Base-by-base conservation (phyloP, 2,329 filamentous ascomycete genomes). In the Ampelomyces quisqualis region DNA sequence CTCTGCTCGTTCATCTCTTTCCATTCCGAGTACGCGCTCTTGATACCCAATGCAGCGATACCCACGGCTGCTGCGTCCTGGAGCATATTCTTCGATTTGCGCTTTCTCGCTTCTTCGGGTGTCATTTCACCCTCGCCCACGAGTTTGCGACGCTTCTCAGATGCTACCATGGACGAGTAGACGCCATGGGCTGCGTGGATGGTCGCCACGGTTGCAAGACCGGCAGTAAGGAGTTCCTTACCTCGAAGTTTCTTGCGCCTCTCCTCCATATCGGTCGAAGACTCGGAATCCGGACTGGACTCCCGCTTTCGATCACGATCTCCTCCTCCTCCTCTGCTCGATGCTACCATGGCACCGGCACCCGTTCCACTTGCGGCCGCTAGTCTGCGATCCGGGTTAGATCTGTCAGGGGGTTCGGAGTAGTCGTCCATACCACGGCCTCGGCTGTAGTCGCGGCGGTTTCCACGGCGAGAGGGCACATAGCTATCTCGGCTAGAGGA, bases 181-280 rank as follows among this genome's bases (percentile, higher is more conserved):
- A 86, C 73, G 47, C 75, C 77, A 62, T 86, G 81, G 10, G 80
- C 82, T 17, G 82, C 82, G 67, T 86, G 82, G 48, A 86, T 84
- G 19, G 82, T 85, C 24, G 83, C 83, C 44, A 86, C 77, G 42
- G 80, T 82, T 38, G 83, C 82, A 43, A 86, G 70, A 49, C 82
- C 81, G 39, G 81, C 78, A 51, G 81, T 84, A 49, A 85, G 62
- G 58, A 84, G 66, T 73, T 84, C 79, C 68, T 84, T 84, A 65
- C 80, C 78, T 71, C 76, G 76, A 71, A 84, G 75, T 61, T 84
- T 83, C 68, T 82, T 85, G 38, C 76, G 73, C 58, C 73, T 70
- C 52, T 77, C 73, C 60, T 83, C 80, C 70, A 86, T 81, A 60
- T 82, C 81, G 57, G 76, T 76, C 62, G 78, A 80, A 49, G 75